Evolutionary conservation across 2,329 filamentous ascomycete species (phyloP).

Genomic region (Byssochlamys sp.): DNA sequence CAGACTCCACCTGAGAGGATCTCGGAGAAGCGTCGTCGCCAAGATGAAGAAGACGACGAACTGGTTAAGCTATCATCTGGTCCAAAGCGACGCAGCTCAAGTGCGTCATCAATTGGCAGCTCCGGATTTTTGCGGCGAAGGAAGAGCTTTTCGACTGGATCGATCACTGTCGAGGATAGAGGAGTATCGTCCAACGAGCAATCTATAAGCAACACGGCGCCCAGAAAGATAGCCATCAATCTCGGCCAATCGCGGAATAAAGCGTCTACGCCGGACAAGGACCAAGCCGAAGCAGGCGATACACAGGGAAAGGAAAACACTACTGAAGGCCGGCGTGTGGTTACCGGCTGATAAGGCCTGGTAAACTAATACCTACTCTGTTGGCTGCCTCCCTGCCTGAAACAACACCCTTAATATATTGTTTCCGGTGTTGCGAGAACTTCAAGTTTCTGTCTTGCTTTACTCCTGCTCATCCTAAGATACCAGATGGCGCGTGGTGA

Average conservation of each 20-base stretch:
- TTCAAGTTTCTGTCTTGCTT: slow-evolving; percentile 6
- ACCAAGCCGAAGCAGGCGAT: not conserved
- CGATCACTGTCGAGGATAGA: slow-evolving; percentile 18
- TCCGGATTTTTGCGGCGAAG: slow-evolving; percentile 24
- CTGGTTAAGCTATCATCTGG: slow-evolving; percentile 65
- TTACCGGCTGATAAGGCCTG: not conserved
- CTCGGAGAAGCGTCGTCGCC: slow-evolving; percentile 75
- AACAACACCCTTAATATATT: not conserved
- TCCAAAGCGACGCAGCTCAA: slow-evolving; percentile 38
- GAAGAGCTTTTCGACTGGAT: slow-evolving; percentile 22
- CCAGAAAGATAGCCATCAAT: slow-evolving; percentile 34
- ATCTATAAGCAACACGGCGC: slow-evolving; percentile 10
- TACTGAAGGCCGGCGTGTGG: not conserved
- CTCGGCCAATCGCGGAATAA: slow-evolving; percentile 19
- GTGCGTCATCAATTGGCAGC: slow-evolving; percentile 24
- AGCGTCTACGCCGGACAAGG: slow-evolving; percentile 10
- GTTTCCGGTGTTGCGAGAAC: not conserved
- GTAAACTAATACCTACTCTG: not conserved
- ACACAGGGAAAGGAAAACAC: not conserved
- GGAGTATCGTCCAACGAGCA: slow-evolving; percentile 4
- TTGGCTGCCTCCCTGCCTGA: not conserved
- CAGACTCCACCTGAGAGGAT: slow-evolving; percentile 60
- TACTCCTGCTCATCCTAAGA: slow-evolving; percentile 14
- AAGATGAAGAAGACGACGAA: slow-evolving; percentile 85
- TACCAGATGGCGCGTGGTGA: slow-evolving; percentile 17